Conservation (phyloP, 2,329 filamentous ascomycete genomes). For the Hypomyces perniciosus region DNA sequence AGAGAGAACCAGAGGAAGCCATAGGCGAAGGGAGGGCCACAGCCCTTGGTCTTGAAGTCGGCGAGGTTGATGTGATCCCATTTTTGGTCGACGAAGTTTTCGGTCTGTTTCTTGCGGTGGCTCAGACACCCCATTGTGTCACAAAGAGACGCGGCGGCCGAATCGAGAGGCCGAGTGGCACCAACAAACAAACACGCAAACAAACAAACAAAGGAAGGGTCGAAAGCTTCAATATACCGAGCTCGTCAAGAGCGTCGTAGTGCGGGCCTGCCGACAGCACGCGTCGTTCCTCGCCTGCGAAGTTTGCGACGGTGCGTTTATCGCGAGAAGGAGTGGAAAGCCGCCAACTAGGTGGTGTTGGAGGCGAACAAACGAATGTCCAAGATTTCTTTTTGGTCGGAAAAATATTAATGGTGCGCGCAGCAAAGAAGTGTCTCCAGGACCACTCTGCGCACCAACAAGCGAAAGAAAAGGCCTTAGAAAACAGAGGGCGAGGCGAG, state of each 20-base stretch:
- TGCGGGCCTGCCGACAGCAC: constrained; percentile 38
- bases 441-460: too few species aligned
- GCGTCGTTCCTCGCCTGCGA: constrained; percentile 46
- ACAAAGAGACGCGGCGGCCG: constrained; percentile 3
- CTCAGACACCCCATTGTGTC: constrained; percentile 60
- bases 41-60: constrained; percentile 82
- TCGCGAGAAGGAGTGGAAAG: background rate
- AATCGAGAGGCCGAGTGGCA: constrained; percentile 12
- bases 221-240: background rate
- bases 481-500: too few species aligned
- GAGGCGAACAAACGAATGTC: background rate
- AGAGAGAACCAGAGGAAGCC: constrained; percentile 77
- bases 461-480: too few species aligned
- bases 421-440: too few species aligned
- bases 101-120: constrained; percentile 53
- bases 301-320: constrained; percentile 35
- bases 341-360: background rate
- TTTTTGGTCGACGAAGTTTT: constrained; percentile 76
- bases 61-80: constrained; percentile 79
- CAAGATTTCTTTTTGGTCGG: too few species aligned
- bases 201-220: background rate
- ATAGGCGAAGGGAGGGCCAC: constrained; percentile 73
- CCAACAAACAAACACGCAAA: constrained; percentile 6
- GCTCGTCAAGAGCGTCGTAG: constrained; percentile 8
- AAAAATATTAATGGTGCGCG: too few species aligned